phyloP scores from a whole-genome alignment of 768 basidiomycete genomes.

The Tylopilus balloui region DNA sequence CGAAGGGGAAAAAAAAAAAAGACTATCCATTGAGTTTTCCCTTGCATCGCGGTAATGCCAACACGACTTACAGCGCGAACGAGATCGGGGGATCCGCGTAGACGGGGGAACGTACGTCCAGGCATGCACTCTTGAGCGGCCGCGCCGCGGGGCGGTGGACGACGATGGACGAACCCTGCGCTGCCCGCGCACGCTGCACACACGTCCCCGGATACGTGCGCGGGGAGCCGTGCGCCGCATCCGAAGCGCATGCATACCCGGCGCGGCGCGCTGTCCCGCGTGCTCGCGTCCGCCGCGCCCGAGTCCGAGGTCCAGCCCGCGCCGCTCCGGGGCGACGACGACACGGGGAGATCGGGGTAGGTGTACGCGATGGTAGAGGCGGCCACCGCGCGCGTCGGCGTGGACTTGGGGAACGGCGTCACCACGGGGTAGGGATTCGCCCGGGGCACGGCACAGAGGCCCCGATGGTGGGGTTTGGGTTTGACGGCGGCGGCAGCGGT shows the following conservation, averaged over 20 bases:
- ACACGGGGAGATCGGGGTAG: not conserved
- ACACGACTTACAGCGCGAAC: slow-evolving; percentile 1
- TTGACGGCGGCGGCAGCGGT: not conserved
- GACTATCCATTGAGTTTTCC: not conserved
- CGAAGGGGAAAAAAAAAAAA: too few species aligned
- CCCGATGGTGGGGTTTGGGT: too few species aligned
- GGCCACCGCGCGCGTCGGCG: not conserved
- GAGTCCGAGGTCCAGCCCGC: too few species aligned
- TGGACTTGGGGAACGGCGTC: not conserved
- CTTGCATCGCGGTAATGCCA: not conserved
- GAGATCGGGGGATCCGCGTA: not conserved
- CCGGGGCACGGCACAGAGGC: not conserved
- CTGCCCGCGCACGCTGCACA: slow-evolving; percentile 12
- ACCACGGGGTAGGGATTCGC: slow-evolving; percentile 6
- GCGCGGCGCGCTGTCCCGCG: too few species aligned
- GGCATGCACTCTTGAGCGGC: not conserved
- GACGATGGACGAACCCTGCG: slow-evolving; percentile 5
- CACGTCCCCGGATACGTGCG: not conserved
- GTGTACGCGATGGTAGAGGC: not conserved
- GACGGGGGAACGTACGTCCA: not conserved
- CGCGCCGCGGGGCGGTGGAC: not conserved
- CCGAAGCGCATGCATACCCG: slow-evolving; percentile 19
- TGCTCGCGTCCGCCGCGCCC: too few species aligned
- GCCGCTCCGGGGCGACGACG: too few species aligned
- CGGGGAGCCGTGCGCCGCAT: slow-evolving; percentile 10